Conservation (phyloP, 106 monocot species). For the Allium sativum region DNA sequence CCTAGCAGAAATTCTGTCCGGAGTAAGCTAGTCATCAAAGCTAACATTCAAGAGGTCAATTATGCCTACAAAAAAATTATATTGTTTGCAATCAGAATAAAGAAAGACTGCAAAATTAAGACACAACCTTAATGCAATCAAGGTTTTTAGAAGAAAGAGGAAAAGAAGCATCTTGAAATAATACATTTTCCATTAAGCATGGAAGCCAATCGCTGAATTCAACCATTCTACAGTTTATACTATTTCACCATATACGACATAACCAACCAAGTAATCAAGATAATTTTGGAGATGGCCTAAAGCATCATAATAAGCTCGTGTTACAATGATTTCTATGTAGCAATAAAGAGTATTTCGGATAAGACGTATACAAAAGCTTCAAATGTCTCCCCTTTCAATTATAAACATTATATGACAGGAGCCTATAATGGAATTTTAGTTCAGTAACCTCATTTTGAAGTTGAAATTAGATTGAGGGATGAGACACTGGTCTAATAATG, state of each 20-base stretch:
- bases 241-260: too few species aligned
- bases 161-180: neutral
- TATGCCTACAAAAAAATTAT: conserved; percentile 25
- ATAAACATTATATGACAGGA: neutral
- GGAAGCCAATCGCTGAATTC: neutral
- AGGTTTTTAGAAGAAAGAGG: neutral
- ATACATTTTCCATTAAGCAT: neutral
- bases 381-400: neutral
- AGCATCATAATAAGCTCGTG: too few species aligned
- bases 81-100: too few species aligned
- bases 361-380: too few species aligned
- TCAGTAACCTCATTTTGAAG: neutral
- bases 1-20: conserved; percentile 84
- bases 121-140: conserved; percentile 2
- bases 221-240: too few species aligned
- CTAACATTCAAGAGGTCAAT: conserved; percentile 96
- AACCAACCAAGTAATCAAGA: too few species aligned
- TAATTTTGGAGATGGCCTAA: too few species aligned
- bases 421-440: neutral
- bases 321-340: too few species aligned
- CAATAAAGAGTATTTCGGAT: too few species aligned
- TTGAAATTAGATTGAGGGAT: conserved; percentile 50
- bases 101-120: neutral
- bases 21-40: conserved; percentile 85
- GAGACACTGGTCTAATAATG: conserved; percentile 73